These are phyloP conservation scores for Alternaria gaisen DNA, from an alignment of 2,329 filamentous ascomycete genomes.

Conservation along the genomic window DNA sequence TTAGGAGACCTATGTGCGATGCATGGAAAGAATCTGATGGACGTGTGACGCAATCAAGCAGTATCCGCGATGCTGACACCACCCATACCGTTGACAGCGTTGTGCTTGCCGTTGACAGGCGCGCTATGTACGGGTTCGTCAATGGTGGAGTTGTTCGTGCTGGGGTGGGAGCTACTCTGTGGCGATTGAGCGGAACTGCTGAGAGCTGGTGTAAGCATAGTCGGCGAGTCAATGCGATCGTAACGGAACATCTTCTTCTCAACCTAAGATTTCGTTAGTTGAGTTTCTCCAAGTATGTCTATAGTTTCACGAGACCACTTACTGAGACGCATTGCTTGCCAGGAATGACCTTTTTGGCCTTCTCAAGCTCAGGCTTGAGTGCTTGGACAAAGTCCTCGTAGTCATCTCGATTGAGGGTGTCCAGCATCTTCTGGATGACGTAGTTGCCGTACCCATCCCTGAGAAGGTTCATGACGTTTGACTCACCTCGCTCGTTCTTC, in stretches of 20 bases:
- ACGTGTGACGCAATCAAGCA: constrained; percentile 14
- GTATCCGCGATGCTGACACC: constrained; percentile 30
- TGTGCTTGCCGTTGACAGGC: constrained; percentile 23
- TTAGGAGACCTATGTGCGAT: background rate
- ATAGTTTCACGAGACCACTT: constrained; percentile 20
- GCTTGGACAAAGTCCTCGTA: constrained; percentile 53
- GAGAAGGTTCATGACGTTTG: constrained; percentile 78
- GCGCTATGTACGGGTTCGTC: constrained; percentile 52
- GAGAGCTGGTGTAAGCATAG: constrained; percentile 65
- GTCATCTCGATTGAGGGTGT: constrained; percentile 53
- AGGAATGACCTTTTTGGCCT: constrained; percentile 52
- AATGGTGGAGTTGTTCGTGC: constrained; percentile 67
- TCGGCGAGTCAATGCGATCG: constrained; percentile 44
- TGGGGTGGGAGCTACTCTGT: constrained; percentile 71
- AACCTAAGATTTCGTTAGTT: constrained; percentile 39
- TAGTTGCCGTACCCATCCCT: constrained; percentile 95
- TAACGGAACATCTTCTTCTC: constrained; percentile 61
- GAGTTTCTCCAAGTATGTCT: background rate
- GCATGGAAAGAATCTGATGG: constrained; percentile 8
- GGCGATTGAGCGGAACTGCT: constrained; percentile 76
- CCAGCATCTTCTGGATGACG: constrained; percentile 88
- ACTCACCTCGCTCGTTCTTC: constrained; percentile 70
- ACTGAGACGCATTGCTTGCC: constrained; percentile 57
- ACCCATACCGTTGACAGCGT: constrained; percentile 16
- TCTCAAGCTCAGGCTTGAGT: constrained; percentile 56